Percentiles rank a stretch among this genome's conserved stretches.
phyloP scores from a whole-genome alignment of 345 rosid genomes.

The Microcos paniculata region DNA sequence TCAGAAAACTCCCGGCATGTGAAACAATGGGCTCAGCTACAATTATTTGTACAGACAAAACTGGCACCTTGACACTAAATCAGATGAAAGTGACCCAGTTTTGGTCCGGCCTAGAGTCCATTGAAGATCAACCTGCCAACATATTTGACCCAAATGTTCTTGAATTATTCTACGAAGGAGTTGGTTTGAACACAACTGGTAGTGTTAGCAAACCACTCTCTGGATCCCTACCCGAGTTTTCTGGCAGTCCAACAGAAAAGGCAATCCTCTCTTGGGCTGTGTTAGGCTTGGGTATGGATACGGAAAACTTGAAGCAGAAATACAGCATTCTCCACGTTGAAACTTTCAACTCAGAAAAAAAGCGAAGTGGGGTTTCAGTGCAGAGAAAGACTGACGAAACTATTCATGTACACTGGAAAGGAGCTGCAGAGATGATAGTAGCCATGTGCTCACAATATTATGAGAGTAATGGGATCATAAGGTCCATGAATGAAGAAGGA shows the following conservation, averaged over 20 bases:
- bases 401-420: constrained; percentile 63
- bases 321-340: constrained; percentile 42
- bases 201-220: constrained; percentile 30
- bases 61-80: constrained; percentile 69
- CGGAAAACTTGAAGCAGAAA: constrained; percentile 41
- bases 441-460: constrained; percentile 55
- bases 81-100: constrained; percentile 63
- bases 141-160: constrained; percentile 22
- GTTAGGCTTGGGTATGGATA: constrained; percentile 42
- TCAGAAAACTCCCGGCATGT: constrained; percentile 65
- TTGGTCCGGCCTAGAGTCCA: constrained; percentile 55
- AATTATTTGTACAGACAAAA: constrained; percentile 66
- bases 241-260: constrained; percentile 75
- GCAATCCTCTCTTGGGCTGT: constrained; percentile 71
- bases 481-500: constrained; percentile 32
- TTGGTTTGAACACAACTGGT: constrained; percentile 59
- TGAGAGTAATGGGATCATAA: constrained; percentile 28
- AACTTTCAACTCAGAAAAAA: constrained; percentile 63
- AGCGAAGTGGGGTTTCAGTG: constrained; percentile 50
- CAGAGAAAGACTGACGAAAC: constrained; percentile 37
- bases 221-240: constrained; percentile 45
- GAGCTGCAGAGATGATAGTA: constrained; percentile 66
- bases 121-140: constrained; percentile 33
- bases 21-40: constrained; percentile 82
- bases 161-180: constrained; percentile 50